Percentiles rank a stretch among this genome's conserved stretches.
Conservation (phyloP, 108 stramenopile species). For the Epithemia pelagica region DNA sequence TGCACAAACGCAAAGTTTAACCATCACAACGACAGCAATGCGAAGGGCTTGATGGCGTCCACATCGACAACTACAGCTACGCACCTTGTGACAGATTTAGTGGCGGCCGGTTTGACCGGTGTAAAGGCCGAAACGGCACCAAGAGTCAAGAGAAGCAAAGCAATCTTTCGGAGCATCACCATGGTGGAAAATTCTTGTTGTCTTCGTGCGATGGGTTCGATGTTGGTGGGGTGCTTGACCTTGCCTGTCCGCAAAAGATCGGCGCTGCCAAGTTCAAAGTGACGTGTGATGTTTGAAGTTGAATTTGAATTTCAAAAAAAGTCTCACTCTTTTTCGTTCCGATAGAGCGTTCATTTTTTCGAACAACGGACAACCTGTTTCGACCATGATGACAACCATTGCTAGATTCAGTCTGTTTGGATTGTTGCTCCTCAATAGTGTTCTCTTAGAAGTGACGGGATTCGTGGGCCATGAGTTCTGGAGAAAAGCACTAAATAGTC, state of each 20-base stretch:
- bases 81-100: slow-evolving; percentile 39
- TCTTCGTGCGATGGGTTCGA: background rate
- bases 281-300: background rate
- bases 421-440: no score
- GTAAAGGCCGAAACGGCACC: slow-evolving; percentile 64
- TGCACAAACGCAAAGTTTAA: background rate
- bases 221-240: background rate
- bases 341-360: no score
- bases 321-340: no score
- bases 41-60: background rate
- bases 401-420: no score
- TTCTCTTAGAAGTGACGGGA: no score
- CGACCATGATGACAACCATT: no score
- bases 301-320: no score
- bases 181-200: slow-evolving; percentile 21
- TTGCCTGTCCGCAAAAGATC: background rate
- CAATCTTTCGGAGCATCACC: slow-evolving; percentile 67
- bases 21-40: no score
- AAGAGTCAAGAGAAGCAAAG: slow-evolving; percentile 57
- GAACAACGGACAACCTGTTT: no score
- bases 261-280: slow-evolving; percentile 4
- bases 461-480: no score
- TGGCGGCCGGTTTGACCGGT: slow-evolving; percentile 34
- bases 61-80: slow-evolving; percentile 1
- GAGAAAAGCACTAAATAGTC: no score